Evolutionary conservation across 352 stramenopile species (phyloP).

Genomic region (Globisporangium polare): DNA sequence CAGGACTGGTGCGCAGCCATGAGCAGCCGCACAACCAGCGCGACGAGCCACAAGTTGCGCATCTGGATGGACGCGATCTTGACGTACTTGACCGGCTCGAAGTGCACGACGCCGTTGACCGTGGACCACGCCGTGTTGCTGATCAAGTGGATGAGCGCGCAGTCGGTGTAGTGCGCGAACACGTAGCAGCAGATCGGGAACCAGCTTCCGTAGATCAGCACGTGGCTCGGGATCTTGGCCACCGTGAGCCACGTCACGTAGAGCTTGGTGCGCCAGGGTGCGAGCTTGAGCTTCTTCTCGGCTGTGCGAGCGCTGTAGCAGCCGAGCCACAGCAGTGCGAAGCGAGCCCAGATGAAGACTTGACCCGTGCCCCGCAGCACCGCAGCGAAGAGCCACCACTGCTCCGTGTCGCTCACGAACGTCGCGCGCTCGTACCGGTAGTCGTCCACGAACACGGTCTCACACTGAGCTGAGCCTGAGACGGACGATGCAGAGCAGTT

Average conservation of each 20-base stretch:
- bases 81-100: slow-evolving; percentile 18
- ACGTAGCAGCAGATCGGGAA: slow-evolving; percentile 27
- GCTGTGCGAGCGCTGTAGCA: slow-evolving; percentile 14
- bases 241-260: slow-evolving; percentile 14
- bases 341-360: slow-evolving; percentile 38
- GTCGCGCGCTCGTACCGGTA: slow-evolving; percentile 51
- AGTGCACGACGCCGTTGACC: slow-evolving; percentile 15
- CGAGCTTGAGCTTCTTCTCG: slow-evolving; percentile 8
- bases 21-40: background rate
- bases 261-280: background rate
- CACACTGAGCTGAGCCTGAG: background rate
- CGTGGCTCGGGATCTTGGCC: slow-evolving; percentile 23
- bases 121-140: slow-evolving; percentile 22
- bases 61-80: slow-evolving; percentile 27
- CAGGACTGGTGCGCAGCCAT: background rate
- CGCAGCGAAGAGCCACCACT: slow-evolving; percentile 25
- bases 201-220: slow-evolving; percentile 38
- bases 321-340: slow-evolving; percentile 21
- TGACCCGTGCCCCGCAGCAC: slow-evolving; percentile 30
- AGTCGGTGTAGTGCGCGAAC: slow-evolving; percentile 27
- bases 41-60: slow-evolving; percentile 30
- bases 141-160: slow-evolving; percentile 18
- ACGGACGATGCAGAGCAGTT: background rate
- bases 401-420: slow-evolving; percentile 28
- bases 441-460: slow-evolving; percentile 30